Evolutionary conservation across 2,329 filamentous ascomycete species (phyloP), one percentile per base, ranked within the genome.

Genomic region (Dothideomycetidae sp.): DNA sequence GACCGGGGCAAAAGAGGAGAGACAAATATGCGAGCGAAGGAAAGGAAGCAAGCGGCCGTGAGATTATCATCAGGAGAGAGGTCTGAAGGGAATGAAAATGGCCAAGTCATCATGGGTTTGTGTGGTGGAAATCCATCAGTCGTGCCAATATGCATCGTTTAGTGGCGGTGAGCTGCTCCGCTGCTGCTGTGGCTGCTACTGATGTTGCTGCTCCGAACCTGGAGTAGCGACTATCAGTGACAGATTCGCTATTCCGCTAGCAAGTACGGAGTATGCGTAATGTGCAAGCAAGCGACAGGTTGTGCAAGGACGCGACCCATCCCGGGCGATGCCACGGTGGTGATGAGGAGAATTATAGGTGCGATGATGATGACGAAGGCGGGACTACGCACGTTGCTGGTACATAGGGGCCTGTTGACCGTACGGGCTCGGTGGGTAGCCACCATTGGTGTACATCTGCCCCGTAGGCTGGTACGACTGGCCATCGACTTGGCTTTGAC

Each of bases 391-490:
- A 54, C 51, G 54, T 46, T 56, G 54, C 46, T 55, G 54, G 45
- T 68, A 67, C 52, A 64, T 64, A 47, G 64, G 55, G 48, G 60
- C 61, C 46, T 61, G 60, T 43, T 56, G 59, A 19, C 50, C 57
- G 48, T 68, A 68, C 11, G 65, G 64, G 41, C 64, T 67, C 47
- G 64, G 64, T 16, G 64, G 64, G 46, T 67, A 68, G 54, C 62
- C 65, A 49, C 51, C 58, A 50, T 55, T 61, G 52, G 58, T 52
- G 50, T 64, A 66, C 45, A 60, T 54, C 47, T 58, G 56, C 37
- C 54, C 55, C 46, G 52, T 52, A 28, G 48, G 51, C 53, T 68
- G 67, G 56, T 67, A 64, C 48, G 59, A 58, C 48, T 66, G 65
- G 48, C 62, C 61, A 43, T 67, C 65, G 38, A 64, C 56, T 40